Conservation (phyloP, 2,329 filamentous ascomycete species). For the Stemphylium lycopersici region DNA sequence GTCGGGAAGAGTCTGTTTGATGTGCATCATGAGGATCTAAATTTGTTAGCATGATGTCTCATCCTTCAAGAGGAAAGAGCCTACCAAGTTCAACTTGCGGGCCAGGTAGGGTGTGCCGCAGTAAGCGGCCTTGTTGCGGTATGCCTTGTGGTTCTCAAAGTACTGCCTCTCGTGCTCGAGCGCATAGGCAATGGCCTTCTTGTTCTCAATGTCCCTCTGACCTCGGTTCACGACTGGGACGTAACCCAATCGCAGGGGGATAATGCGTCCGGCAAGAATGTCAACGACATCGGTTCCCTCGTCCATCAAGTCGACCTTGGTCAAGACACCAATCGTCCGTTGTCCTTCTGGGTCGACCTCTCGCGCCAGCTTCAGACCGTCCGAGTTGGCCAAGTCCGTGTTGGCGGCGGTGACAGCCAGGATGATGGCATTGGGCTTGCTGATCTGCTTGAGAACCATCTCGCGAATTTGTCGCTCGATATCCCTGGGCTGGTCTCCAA, state of each 20-base stretch:
- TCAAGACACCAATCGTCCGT: slow-evolving; percentile 96
- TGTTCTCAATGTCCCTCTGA: slow-evolving; percentile 98
- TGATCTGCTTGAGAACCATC: slow-evolving; percentile 98
- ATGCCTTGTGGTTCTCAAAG: slow-evolving; percentile 98
- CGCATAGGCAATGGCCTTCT: slow-evolving; percentile 88
- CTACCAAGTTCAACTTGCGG: slow-evolving; percentile 86
- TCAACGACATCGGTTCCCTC: slow-evolving; percentile 98
- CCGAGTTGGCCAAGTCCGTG: slow-evolving; percentile 97
- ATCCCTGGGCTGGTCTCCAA: slow-evolving; percentile 94
- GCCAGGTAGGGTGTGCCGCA: slow-evolving; percentile 97
- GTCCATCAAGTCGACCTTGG: slow-evolving; percentile 99
- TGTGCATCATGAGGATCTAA: slow-evolving; percentile 99
- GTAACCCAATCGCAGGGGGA: slow-evolving; percentile 91
- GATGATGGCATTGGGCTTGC: slow-evolving; percentile 97
- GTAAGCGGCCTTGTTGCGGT: slow-evolving; percentile 97
- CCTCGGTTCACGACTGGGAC: slow-evolving; percentile 98
- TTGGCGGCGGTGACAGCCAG: slow-evolving; percentile 96
- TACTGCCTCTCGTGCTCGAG: slow-evolving; percentile 95
- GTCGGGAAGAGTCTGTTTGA: slow-evolving; percentile 98
- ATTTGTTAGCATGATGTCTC: slow-evolving; percentile 30
- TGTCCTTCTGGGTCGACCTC: slow-evolving; percentile 98
- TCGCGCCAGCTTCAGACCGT: slow-evolving; percentile 92
- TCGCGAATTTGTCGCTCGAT: slow-evolving; percentile 96
- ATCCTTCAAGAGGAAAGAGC: slow-evolving; percentile 18
- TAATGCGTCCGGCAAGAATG: slow-evolving; percentile 96